Evolutionary conservation across 345 rosid genomes (phyloP).

Genomic region (Linum tenue): DNA sequence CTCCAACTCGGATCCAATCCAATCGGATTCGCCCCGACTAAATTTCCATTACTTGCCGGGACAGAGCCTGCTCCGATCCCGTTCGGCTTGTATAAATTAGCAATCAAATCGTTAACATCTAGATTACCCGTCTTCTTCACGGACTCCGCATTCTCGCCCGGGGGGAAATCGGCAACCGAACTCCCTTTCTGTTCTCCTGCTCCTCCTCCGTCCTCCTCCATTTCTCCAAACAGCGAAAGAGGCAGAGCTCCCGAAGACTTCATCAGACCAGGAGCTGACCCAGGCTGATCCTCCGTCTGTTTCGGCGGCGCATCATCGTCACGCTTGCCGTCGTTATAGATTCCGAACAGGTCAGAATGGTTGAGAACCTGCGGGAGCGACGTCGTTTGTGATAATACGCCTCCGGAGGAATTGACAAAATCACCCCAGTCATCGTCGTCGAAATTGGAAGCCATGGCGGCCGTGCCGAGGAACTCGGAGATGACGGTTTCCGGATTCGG

Average conservation of each 20-base stretch:
- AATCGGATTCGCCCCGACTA: not conserved
- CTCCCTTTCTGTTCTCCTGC: slow-evolving; percentile 17
- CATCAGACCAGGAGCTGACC: slow-evolving; percentile 26
- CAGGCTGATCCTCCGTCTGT: slow-evolving; percentile 10
- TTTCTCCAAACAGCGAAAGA: slow-evolving; percentile 72
- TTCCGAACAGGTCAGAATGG: slow-evolving; percentile 10
- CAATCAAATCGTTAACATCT: slow-evolving; percentile 34
- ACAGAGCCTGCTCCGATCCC: slow-evolving; percentile 15
- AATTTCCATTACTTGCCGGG: not conserved
- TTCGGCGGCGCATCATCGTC: not conserved
- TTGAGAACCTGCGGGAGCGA: slow-evolving; percentile 17
- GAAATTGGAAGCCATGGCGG: slow-evolving; percentile 8
- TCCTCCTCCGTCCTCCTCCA: slow-evolving; percentile 30
- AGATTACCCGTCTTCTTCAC: slow-evolving; percentile 17
- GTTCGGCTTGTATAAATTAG: slow-evolving; percentile 30
- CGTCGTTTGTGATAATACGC: slow-evolving; percentile 13
- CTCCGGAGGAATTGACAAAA: slow-evolving; percentile 32
- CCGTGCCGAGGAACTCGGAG: slow-evolving; percentile 22
- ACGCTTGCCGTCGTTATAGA: slow-evolving; percentile 13
- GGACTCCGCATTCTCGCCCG: slow-evolving; percentile 17
- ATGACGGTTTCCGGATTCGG: slow-evolving; percentile 10
- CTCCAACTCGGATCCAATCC: slow-evolving; percentile 1
- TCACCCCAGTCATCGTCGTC: slow-evolving; percentile 80
- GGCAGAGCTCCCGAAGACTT: slow-evolving; percentile 64
- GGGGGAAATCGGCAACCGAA: slow-evolving; percentile 24